Base-by-base conservation (phyloP, 2,329 filamentous ascomycete genomes). In the Ciborinia camelliae region DNA sequence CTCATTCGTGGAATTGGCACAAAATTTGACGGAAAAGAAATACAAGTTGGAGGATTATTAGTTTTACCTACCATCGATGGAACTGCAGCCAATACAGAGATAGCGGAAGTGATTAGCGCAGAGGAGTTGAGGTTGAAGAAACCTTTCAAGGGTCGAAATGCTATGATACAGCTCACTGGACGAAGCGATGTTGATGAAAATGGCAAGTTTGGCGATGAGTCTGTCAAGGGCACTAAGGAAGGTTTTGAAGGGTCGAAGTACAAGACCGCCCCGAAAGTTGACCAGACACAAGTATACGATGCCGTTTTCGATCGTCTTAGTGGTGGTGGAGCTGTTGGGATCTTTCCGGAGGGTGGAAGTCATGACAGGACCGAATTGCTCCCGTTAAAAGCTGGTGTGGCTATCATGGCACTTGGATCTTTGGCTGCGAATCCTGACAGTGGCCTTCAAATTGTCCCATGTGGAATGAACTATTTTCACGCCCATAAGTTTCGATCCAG, bases 401-500 rank as follows among this genome's bases (percentile, higher is more conserved):
- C 95, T 65, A 95, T 99, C 74, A 99, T 99, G 94, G 95, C 94
- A 15, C 84, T 99, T 43, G 94, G 94, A 47, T 90, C 95, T 0
- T 81, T 98, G 60, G 92, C 91, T 6, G 88, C 92, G 64, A 87
- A 93, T 30, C 66, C 66, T 8, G 84, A 94, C 69, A 97, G 91
- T 74, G 92, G 91, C 37, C 81, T 99, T 67, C 96, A 93, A 77
- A 97, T 99, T 72, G 91, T 99, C 30, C 95, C 95, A 4, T 93
- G 95, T 60, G 94, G 94, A 72, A 97, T 99, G 94, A 99, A 99
- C 78, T 99, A 99, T 78, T 99, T 99, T 79, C 94, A 98, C 77
- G 91, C 94, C 0, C 94, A 99, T 82, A 99, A 98, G 77, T 99
- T 99, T 78, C 90, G 94, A 53, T 98, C 94, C 68, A 86, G 95